Evolutionary conservation across 2,329 filamentous ascomycete genomes (phyloP), one percentile per base, ranked within the genome.

Genomic region (Cladosporium cucumerinum): DNA sequence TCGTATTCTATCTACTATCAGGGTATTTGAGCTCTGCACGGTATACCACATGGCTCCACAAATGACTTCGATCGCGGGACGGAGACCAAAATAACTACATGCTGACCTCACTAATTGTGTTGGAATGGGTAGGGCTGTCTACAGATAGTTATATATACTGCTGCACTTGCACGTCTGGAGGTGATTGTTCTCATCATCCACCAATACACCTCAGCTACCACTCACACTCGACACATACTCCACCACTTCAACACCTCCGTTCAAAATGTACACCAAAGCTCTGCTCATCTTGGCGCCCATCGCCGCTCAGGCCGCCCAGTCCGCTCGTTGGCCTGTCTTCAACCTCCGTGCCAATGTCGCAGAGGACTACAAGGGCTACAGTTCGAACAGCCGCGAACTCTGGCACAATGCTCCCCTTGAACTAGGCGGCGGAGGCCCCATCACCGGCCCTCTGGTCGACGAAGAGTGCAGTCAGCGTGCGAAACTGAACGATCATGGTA

Each of bases 291-390:
- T 49, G 57, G 57, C 57, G 39, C 57, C 57, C 43, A 49, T 60
- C 57, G 57, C 43, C 43, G 57, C 57, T 49, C 57, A 60, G 51
- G 57, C 57, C 26, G 57, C 57, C 26, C 57, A 60, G 28, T 49
- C 57, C 2, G 57, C 57, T 49, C 57, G 43, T 23, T 60, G 57
- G 57, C 57, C 57, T 34, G 39, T 60, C 23, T 60, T 60, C 57
- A 60, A 48, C 28, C 57, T 60, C 39, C 57, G 57, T 49, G 57
- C 57, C 26, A 60, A 60, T n/a, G 57, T 60, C 57, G 51, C 57
- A 11, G 43, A 60, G 57, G 18, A 48, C 2, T 60, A 49, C 16
- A 34, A 8, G 25, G 57, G 57, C 14, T 60, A 60, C 39, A 8
- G 26, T 49, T 16, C 39, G n/a, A 28, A 60, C 43, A 10, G 16